phyloP scores from a whole-genome alignment of 805 yeast genomes.

The Limtongia smithiae region DNA sequence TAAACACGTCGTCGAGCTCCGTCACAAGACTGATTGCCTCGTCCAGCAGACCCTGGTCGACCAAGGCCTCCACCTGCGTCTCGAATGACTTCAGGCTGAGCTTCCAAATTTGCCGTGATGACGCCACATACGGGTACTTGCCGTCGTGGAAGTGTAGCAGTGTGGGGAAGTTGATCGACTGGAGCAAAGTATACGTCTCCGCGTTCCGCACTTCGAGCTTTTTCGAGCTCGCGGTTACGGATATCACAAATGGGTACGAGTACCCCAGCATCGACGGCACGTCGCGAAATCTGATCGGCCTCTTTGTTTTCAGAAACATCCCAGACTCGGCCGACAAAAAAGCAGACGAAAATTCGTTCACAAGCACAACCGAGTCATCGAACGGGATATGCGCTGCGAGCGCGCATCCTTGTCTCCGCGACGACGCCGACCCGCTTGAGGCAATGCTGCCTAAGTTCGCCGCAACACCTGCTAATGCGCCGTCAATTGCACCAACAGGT shows the following conservation, averaged over 20 bases:
- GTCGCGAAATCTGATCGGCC: slow-evolving; percentile 18
- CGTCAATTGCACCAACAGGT: slow-evolving; percentile 29
- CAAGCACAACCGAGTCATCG: slow-evolving; percentile 20
- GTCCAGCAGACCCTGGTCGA: slow-evolving; percentile 35
- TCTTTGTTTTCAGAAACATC: slow-evolving; percentile 9
- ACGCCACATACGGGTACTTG: slow-evolving; percentile 35
- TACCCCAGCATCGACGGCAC: slow-evolving; percentile 36
- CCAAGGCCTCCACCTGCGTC: slow-evolving; percentile 39
- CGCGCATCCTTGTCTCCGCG: slow-evolving; percentile 22
- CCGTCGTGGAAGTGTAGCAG: slow-evolving; percentile 31
- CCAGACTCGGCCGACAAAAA: slow-evolving; percentile 16
- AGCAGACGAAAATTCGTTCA: slow-evolving; percentile 22
- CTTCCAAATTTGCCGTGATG: slow-evolving; percentile 34
- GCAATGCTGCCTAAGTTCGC: slow-evolving; percentile 18
- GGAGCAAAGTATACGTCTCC: slow-evolving; percentile 40
- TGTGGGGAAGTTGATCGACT: slow-evolving; percentile 35
- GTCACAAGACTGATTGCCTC: slow-evolving; percentile 47
- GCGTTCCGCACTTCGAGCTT: slow-evolving; percentile 42
- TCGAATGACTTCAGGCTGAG: slow-evolving; percentile 35
- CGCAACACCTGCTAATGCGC: slow-evolving; percentile 29
- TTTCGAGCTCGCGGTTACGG: slow-evolving; percentile 32
- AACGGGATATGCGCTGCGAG: slow-evolving; percentile 15
- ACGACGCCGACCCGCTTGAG: slow-evolving; percentile 17
- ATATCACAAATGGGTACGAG: slow-evolving; percentile 44
- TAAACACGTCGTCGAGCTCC: slow-evolving; percentile 35